Evolutionary conservation across 2,329 filamentous ascomycete species (phyloP), one percentile per base, ranked within the genome.

Genomic region (Epicoccum nigrum): DNA sequence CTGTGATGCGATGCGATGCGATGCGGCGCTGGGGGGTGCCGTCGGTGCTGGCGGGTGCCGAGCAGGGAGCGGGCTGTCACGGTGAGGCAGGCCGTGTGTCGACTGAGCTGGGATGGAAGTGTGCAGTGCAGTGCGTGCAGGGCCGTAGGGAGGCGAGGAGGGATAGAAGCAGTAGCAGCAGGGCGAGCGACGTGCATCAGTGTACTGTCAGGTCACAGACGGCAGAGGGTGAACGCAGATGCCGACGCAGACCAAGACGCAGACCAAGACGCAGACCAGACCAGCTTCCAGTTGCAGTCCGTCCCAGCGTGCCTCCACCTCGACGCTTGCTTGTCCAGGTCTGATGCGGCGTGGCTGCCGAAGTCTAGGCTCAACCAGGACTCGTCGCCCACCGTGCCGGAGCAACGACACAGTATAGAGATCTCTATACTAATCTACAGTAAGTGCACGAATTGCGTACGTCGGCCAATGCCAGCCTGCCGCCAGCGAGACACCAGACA

Each of bases 11-110:
- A 9, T 9, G 23, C 23, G 23, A 64, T 62, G 63, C 63, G 60
- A n/a, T n/a, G 55, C 45, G 50, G 37, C 19, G 39, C 44, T 32
- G 31, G 51, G 9, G 37, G n/a, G n/a, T n/a, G n/a, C n/a, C n/a
- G n/a, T n/a, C n/a, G n/a, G n/a, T n/a, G 30, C 21, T 49, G 19
- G 49, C n/a, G 28, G 33, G 27, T 23, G 37, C 55, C 47, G 54
- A 19, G 52, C 55, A 55, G 59, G 56, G 58, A 55, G 34, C 51
- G 46, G 56, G 62, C 58, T 65, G 62, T 52, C 33, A 25, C 43
- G 48, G 52, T 65, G 64, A 62, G 51, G 62, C 64, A 63, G 42
- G 44, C 44, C 44, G 28, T 21, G 63, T 62, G 21, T 61, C 56
- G 54, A 45, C 37, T 51, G 30, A 15, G 40, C 16, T 41, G 16